Percentiles rank a stretch among this genome's conserved stretches.
Evolutionary conservation across 1,284 basidiomycete genomes (phyloP).

Genomic region (Wallemia ichthyophaga): DNA sequence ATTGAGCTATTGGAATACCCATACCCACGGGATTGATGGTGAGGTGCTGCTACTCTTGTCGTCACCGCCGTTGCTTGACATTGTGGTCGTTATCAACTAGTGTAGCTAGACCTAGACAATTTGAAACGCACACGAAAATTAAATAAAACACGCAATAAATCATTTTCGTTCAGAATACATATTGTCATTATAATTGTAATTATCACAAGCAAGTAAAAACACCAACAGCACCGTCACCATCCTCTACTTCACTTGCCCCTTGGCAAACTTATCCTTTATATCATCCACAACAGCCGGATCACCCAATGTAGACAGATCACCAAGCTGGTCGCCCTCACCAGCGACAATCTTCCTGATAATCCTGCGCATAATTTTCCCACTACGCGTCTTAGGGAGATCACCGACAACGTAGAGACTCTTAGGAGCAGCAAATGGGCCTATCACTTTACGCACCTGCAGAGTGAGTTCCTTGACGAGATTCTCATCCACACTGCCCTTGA

Average conservation of each 20-base stretch:
- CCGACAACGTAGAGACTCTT: conserved; percentile 63
- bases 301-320: conserved; percentile 9
- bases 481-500: conserved; percentile 34
- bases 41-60: not conserved
- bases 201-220: no score
- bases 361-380: conserved; percentile 88
- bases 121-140: no score
- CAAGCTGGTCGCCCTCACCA: conserved; percentile 67
- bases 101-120: no score
- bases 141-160: no score
- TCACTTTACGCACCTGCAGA: conserved; percentile 80
- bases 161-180: not conserved
- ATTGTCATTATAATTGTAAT: no score
- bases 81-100: no score
- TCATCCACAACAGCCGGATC: conserved; percentile 30
- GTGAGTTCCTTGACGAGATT: conserved; percentile 59
- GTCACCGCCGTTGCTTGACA: no score
- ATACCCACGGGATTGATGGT: not conserved
- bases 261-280: conserved; percentile 40
- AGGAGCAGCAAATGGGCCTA: conserved; percentile 80
- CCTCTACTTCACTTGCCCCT: conserved; percentile 3
- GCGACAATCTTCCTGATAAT: conserved; percentile 85
- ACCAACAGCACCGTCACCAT: not conserved
- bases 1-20: no score
- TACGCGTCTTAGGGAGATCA: conserved; percentile 84